Percentiles rank a stretch among this genome's conserved stretches.
Conservation (phyloP, 257 asterid genomes). For the Ligustrum vulgare region DNA sequence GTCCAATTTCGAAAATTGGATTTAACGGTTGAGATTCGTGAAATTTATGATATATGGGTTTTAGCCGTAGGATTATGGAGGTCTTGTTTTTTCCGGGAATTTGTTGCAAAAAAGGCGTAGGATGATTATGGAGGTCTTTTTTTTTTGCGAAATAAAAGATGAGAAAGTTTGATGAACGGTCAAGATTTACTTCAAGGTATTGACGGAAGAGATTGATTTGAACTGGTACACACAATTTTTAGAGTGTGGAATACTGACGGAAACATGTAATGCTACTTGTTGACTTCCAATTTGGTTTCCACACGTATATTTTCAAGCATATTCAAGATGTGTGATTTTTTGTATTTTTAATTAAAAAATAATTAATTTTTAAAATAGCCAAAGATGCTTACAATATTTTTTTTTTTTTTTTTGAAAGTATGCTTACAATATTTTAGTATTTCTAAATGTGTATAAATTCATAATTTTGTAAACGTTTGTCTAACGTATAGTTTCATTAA, state of each 20-base stretch:
- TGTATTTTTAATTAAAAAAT: too few relatives aligned
- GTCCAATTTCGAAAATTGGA: slow-evolving; percentile 10
- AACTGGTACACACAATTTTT: too few relatives aligned
- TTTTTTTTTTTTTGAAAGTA: too few relatives aligned
- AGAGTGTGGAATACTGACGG: neutral
- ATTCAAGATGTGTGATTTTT: too few relatives aligned
- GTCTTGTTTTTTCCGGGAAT: slow-evolving; percentile 14
- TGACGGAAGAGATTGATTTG: too few relatives aligned
- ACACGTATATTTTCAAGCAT: too few relatives aligned
- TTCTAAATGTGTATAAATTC: too few relatives aligned
- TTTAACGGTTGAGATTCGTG: slow-evolving; percentile 55
- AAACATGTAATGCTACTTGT: neutral
- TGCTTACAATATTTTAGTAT: too few relatives aligned
- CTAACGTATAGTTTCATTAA: too few relatives aligned
- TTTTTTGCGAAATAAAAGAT: neutral
- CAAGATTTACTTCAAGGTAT: neutral
- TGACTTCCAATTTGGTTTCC: neutral
- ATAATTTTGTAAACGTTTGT: too few relatives aligned
- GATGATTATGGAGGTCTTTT: slow-evolving; percentile 29
- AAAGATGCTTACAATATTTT: too few relatives aligned
- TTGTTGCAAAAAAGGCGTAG: neutral
- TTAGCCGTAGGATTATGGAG: slow-evolving; percentile 35
- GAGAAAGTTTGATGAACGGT: neutral
- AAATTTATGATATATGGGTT: neutral
- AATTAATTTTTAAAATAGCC: too few relatives aligned